These are phyloP conservation scores for Aspergillus tubingensis DNA, from an alignment of 2,329 filamentous ascomycete species.

Conservation along the genomic window DNA sequence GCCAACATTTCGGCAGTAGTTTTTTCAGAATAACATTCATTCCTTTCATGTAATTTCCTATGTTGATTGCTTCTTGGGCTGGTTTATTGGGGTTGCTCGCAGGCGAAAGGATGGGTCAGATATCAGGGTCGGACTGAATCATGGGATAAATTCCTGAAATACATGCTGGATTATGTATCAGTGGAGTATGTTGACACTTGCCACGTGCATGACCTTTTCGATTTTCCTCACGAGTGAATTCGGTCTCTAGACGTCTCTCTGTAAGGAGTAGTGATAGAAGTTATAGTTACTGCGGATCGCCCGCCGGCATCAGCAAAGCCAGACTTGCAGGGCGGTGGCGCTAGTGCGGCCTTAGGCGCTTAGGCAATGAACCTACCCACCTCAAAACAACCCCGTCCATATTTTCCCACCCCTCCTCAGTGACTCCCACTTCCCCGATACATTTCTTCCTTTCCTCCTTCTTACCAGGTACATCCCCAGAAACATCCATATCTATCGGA, in stretches of 20 bases:
- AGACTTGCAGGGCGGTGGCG: slow-evolving; percentile 19
- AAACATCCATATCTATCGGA: neutral
- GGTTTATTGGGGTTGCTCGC: slow-evolving; percentile 15
- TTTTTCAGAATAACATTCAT: neutral
- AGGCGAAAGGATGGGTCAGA: slow-evolving; percentile 3
- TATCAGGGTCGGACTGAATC: slow-evolving; percentile 7
- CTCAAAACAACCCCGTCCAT: slow-evolving; percentile 25
- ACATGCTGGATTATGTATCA: slow-evolving; percentile 16
- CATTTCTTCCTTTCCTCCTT: slow-evolving; percentile 8
- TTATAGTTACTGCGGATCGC: too few relatives aligned
- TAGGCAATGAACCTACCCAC: slow-evolving; percentile 25
- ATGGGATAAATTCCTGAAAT: slow-evolving; percentile 8
- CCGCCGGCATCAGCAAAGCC: neutral
- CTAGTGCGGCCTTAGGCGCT: slow-evolving; percentile 23
- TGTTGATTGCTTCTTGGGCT: slow-evolving; percentile 12
- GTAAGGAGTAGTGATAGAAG: too few relatives aligned
- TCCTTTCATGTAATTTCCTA: slow-evolving; percentile 2
- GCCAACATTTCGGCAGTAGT: neutral
- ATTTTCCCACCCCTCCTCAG: slow-evolving; percentile 24
- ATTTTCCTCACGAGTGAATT: too few relatives aligned
- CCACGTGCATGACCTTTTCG: neutral
- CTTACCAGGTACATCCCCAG: slow-evolving; percentile 12
- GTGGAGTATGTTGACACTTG: slow-evolving; percentile 10
- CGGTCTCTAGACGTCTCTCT: too few relatives aligned
- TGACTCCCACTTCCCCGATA: slow-evolving; percentile 12